Conservation (phyloP, 2,329 filamentous ascomycete genomes). For the Parascedosporium putredinis region DNA sequence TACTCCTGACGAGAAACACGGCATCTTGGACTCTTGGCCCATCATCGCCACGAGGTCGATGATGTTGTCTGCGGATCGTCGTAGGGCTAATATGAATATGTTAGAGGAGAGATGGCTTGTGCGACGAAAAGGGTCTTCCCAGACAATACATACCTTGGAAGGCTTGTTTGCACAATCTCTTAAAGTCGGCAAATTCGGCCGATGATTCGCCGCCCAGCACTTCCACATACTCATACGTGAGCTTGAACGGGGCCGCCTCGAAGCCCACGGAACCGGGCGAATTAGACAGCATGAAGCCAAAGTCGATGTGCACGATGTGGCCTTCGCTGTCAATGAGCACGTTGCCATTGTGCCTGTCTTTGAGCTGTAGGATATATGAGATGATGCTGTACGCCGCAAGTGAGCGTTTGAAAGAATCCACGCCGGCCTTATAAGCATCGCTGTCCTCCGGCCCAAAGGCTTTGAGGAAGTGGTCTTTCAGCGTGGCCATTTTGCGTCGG, state of each 20-base stretch:
- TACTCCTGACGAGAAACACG: conserved; percentile 69
- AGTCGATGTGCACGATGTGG: conserved; percentile 82
- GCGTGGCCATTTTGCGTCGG: conserved; percentile 63
- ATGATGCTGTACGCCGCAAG: conserved; percentile 79
- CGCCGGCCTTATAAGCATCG: conserved; percentile 58
- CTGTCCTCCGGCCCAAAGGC: conserved; percentile 63
- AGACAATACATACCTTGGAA: conserved; percentile 53
- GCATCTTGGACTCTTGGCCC: conserved; percentile 75
- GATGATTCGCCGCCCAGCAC: conserved; percentile 66
- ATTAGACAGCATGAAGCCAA: conserved; percentile 84
- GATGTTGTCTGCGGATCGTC: conserved; percentile 68
- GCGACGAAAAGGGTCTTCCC: neutral
- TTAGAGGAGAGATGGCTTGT: neutral
- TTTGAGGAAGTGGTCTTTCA: conserved; percentile 74
- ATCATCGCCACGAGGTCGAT: conserved; percentile 78
- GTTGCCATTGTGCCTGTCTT: conserved; percentile 80
- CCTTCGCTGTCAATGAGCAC: conserved; percentile 77
- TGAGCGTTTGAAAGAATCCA: conserved; percentile 71
- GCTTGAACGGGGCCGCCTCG: conserved; percentile 77
- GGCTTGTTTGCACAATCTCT: conserved; percentile 68
- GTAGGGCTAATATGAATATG: conserved; percentile 41
- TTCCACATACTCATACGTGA: conserved; percentile 78
- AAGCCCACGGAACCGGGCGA: conserved; percentile 77
- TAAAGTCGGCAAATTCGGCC: conserved; percentile 63
- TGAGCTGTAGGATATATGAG: conserved; percentile 73